Evolutionary conservation across 176 grass and related monocot species (phyloP).

Genomic region (Aegilops bicornis): DNA sequence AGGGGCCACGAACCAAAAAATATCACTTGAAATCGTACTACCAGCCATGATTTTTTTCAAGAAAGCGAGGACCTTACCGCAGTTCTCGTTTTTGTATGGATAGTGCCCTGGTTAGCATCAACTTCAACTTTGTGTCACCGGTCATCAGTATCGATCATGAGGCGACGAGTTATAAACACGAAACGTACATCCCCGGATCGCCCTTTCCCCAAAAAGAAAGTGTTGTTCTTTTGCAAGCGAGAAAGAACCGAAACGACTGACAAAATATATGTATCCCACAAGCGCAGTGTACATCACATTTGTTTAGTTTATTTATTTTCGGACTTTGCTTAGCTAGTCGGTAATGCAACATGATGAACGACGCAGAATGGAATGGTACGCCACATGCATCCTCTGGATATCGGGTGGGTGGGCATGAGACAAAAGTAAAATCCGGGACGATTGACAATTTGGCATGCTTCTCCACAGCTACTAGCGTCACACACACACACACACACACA

Average conservation of each 20-base stretch:
- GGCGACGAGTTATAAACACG: too few relatives aligned
- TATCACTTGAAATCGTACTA: not conserved
- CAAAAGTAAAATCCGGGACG: not conserved
- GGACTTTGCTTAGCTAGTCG: slow-evolving; percentile 10
- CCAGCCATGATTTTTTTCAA: not conserved
- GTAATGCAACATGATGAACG: not conserved
- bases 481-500: not conserved
- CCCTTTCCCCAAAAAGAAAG: not conserved
- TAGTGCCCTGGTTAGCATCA: not conserved
- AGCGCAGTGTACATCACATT: too few relatives aligned
- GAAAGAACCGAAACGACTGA: too few relatives aligned
- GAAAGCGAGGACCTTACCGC: not conserved
- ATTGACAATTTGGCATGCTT: not conserved
- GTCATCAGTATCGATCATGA: not conserved
- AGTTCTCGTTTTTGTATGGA: not conserved
- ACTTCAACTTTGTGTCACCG: not conserved
- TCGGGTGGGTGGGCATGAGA: slow-evolving; percentile 3
- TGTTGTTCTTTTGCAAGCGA: not conserved
- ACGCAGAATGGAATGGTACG: slow-evolving; percentile 3
- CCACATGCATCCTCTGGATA: not conserved
- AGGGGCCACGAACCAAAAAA: not conserved
- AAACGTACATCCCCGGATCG: not conserved
- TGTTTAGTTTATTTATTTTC: not conserved
- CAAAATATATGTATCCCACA: too few relatives aligned
- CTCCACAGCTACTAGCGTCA: not conserved